Evolutionary conservation across 768 basidiomycete genomes (phyloP), one percentile per base, ranked within the genome.

Genomic region (Multifurca ochricompacta): DNA sequence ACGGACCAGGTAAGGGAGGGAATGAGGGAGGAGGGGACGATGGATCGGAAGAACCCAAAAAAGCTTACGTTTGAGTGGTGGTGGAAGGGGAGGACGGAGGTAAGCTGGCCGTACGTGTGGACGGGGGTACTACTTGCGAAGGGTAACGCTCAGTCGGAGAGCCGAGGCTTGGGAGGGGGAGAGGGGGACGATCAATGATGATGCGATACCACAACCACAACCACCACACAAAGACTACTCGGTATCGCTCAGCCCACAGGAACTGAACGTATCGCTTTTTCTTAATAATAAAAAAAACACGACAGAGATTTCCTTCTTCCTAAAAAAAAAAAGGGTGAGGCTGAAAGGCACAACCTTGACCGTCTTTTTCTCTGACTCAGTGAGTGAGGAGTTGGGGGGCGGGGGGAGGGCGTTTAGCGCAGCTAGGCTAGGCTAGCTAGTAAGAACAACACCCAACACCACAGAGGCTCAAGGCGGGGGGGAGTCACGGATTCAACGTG

Each of bases 141-240:
- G 10, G 42, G 54, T 46, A 51, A 51, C 56, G 56, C 50, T 57
- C 45, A 28, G 31, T 57, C 58, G 58, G 58, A 56, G 58, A 58
- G 58, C 58, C 58, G 58, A 59, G 58, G 58, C 43, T 57, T 59
- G 55, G 44, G 54, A 50, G 51, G 49, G n/a, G 36, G 47, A 43
- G 54, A 56, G 54, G 58, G n/a, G 44, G 58, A 59, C 58, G 58
- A 59, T 59, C 58, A 59, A 59, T 58, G 56, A 57, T 59, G 58
- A 59, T 59, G 58, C 58, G 58, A 59, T 57, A 46, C 54, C 36
- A 32, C n/a, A n/a, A n/a, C n/a, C n/a, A n/a, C n/a, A n/a, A n/a
- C n/a, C n/a, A n/a, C n/a, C n/a, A n/a, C n/a, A n/a, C 46, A 55
- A 42, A 35, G 53, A 36, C 42, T 46, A 30, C 54, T 59, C 42